A percentile compares a stretch with the other conserved stretches of the same genome.
These are phyloP conservation scores for Pseudonitzschia multiseries DNA, from an alignment of 108 stramenopile genomes.

Conservation along the genomic window DNA sequence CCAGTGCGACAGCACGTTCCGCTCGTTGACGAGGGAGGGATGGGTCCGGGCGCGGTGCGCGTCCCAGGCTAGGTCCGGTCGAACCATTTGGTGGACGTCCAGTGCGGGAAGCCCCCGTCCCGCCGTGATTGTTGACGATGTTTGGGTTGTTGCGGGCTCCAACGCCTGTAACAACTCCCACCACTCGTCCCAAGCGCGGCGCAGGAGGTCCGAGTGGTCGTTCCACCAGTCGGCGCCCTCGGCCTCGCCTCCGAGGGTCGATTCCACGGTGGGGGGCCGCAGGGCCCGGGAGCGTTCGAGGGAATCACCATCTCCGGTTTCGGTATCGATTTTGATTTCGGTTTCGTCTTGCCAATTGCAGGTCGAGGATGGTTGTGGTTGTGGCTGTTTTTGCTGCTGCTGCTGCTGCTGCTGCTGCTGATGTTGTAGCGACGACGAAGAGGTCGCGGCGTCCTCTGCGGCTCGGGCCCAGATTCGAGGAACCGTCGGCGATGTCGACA, in stretches of 20 bases:
- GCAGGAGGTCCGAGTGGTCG: slow-evolving; percentile 31
- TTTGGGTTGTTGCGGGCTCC: background rate
- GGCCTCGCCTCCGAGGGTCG: slow-evolving; percentile 13
- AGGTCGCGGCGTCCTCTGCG: too few species aligned
- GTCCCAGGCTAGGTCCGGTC: background rate
- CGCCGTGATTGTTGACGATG: too few species aligned
- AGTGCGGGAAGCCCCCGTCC: slow-evolving; percentile 17
- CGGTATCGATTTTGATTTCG: too few species aligned
- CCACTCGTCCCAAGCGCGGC: slow-evolving; percentile 54
- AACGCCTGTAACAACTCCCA: background rate
- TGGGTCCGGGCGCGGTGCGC: slow-evolving; percentile 15
- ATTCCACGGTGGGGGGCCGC: background rate
- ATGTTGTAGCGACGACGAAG: too few species aligned
- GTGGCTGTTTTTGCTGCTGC: too few species aligned
- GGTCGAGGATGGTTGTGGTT: too few species aligned
- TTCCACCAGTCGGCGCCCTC: slow-evolving; percentile 45
- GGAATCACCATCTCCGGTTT: background rate
- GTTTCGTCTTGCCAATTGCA: too few species aligned
- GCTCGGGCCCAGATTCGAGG: too few species aligned
- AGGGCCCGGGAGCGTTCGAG: background rate
- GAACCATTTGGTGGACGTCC: background rate
- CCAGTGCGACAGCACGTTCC: slow-evolving; percentile 2
- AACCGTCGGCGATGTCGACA: too few species aligned
- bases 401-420: too few species aligned
- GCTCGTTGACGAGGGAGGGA: slow-evolving; percentile 42